Base-by-base conservation (phyloP, 208 protist species). In the Lotmaria passim region DNA sequence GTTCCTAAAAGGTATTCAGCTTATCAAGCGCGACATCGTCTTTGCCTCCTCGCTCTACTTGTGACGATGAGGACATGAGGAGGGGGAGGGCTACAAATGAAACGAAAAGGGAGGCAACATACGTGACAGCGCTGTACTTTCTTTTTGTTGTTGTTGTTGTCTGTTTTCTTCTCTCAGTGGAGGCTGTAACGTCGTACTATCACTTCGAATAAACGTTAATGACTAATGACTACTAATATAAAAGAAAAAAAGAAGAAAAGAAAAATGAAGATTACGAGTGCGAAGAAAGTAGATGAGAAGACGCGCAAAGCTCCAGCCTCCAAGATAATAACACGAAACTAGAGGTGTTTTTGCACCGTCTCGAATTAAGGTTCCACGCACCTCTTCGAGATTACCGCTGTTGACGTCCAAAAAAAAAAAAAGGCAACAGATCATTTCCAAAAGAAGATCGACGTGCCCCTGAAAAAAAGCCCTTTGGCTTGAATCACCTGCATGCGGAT, bases 11-110 rank as follows among this genome's bases (percentile, higher is more conserved):
- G 98, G 94, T 33, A 98, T 98, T 48, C 83, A 89, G 43, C 83
- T 94, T 24, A 98, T 99, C 61, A 99, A 99, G 78, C 88, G 98
- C 33, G 99, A 99, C 79, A 99, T 99, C 75, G 98, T 99, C 21
- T 99, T 99, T 70, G 98, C 98, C 34, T 98, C 98, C n/a, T 99
- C 96, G 7, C 78, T 99, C 21, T 99, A 99, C 75, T 64, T 98
- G 69, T 98, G 96, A 82, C 26, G 8, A n/a, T 11, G 24, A 17
- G 30, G 34, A n/a, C n/a, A n/a, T n/a, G n/a, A n/a, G n/a, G 10
- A 21, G 39, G 48, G 17, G 15, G 34, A 21, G 34, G n/a, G n/a
- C n/a, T n/a, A n/a, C n/a, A n/a, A n/a, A n/a, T n/a, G n/a, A n/a
- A n/a, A n/a, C n/a, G n/a, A n/a, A n/a, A n/a, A n/a, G n/a, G n/a